A percentile compares a stretch with the other conserved stretches of the same genome.
Evolutionary conservation across 345 rosid genomes (phyloP).

Genomic region (Eucalyptus leucophloia): DNA sequence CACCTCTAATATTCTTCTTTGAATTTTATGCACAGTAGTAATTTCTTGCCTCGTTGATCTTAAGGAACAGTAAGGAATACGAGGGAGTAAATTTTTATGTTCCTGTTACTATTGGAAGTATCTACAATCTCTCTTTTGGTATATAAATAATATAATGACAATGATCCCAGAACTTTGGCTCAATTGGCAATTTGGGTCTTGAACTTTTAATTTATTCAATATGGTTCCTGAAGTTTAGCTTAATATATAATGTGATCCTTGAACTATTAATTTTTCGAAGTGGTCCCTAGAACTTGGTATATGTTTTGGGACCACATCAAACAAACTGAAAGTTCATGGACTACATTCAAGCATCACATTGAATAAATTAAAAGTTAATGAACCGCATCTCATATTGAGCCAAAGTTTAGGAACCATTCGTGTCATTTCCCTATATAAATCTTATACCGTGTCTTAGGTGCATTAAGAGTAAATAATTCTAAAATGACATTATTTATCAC

Average conservation of each 20-base stretch:
- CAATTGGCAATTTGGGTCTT: not conserved
- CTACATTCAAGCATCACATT: no score
- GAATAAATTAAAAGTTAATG: no score
- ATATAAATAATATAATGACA: not conserved
- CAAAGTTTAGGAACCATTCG: no score
- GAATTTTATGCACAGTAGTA: not conserved
- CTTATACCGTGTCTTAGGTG: no score
- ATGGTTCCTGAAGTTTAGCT: fast-evolving
- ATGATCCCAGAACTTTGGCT: not conserved
- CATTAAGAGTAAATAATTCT: no score
- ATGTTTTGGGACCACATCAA: no score
- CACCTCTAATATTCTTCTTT: not conserved
- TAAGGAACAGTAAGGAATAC: not conserved
- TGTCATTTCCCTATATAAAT: no score
- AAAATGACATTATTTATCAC: no score
- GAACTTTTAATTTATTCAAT: no score
- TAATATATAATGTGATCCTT: not conserved
- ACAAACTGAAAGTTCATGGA: no score
- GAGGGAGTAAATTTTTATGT: not conserved
- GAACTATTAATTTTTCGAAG: not conserved
- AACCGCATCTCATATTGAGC: no score
- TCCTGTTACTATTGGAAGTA: not conserved
- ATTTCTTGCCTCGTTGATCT: not conserved
- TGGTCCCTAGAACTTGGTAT: not conserved
- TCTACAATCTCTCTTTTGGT: not conserved